Percentiles rank a stretch among this genome's conserved stretches.
phyloP scores from a whole-genome alignment of 1,284 basidiomycete species.

The Boletus hoseneyae region DNA sequence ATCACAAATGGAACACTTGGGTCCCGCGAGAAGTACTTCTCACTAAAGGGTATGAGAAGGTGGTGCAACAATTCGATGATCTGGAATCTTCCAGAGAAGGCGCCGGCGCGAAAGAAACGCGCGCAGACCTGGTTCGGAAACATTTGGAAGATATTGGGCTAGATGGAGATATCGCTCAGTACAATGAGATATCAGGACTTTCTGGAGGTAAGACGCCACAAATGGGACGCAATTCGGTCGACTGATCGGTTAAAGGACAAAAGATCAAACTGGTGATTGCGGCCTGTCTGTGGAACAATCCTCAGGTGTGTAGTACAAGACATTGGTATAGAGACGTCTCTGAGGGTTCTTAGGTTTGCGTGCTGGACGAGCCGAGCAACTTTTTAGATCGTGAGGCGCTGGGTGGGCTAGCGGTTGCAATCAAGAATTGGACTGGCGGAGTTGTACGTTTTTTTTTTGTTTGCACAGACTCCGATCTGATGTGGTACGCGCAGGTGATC shows the following conservation, averaged over 20 bases:
- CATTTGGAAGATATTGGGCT: conserved; percentile 93
- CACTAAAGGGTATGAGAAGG: conserved; percentile 84
- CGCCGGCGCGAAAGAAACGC: conserved; percentile 84
- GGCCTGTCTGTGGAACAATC: conserved; percentile 93
- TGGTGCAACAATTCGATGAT: conserved; percentile 96
- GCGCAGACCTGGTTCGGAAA: conserved; percentile 77
- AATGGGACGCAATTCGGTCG: conserved; percentile 12
- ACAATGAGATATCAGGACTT: conserved; percentile 91
- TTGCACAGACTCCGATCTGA: conserved; percentile 21
- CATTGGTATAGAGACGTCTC: not conserved
- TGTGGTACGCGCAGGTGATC: conserved; percentile 63
- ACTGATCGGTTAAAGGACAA: conserved; percentile 57
- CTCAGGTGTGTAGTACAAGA: conserved; percentile 54
- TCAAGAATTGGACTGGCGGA: conserved; percentile 94
- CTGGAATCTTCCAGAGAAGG: conserved; percentile 94
- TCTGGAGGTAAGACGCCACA: conserved; percentile 62
- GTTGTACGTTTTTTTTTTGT: conserved; percentile 53
- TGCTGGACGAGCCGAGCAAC: conserved; percentile 96
- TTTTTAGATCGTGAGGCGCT: conserved; percentile 91
- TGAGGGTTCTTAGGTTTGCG: conserved; percentile 42
- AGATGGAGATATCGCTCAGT: conserved; percentile 96
- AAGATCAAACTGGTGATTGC: conserved; percentile 98
- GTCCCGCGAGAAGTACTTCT: conserved; percentile 88
- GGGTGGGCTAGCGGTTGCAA: conserved; percentile 93
- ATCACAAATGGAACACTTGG: conserved; percentile 95